Base-by-base conservation (phyloP, 495 filamentous ascomycete genomes). In the Talaromyces ruber region DNA sequence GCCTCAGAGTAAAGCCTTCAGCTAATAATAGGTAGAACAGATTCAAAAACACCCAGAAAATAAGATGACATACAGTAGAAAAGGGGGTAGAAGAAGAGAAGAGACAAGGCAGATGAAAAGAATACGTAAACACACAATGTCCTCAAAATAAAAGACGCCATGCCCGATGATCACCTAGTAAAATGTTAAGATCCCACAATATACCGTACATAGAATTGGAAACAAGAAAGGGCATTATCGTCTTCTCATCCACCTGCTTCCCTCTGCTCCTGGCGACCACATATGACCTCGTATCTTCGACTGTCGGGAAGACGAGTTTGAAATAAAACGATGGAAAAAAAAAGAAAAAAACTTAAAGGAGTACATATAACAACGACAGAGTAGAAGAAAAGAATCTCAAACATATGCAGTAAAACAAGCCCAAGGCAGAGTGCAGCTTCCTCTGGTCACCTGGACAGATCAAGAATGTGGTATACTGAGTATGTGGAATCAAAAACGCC, bases 111-210 rank as follows among this genome's bases (percentile, higher is more conserved):
- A 54, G 9, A 16, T 3, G 51, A 54, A n/a, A 54, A 26, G 51
- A 54, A 54, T 25, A 25, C 51, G 28, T 28, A 54, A 54, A 26
- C 26, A 28, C 26, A 54, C 24, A 54, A 28, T 54, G 51, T 28
- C 51, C 51, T 54, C 26, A 54, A 26, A 16, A 26, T 12, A 28
- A 26, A 28, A 54, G 51, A 54, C 51, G 51, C 51, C 51, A 54
- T 54, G 51, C 51, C 51, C 26, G 11, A 54, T 54, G 51, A 54
- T 54, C 9, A 54, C 51, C 51, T 11, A 54, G 51, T 28, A 54
- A 53, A 54, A 22, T 54, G 22, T 54, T 7, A 54, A 54, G 51
- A 54, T 54, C 51, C 51, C 51, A 54, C 22, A 54, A 54, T 21
- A 54, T 54, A 54, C 51, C 11, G 24, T 54, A 54, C 51, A 54